Evolutionary conservation across 495 filamentous ascomycete species (phyloP), one percentile per base, ranked within the genome.

Genomic region (Lophiotrema nucula): DNA sequence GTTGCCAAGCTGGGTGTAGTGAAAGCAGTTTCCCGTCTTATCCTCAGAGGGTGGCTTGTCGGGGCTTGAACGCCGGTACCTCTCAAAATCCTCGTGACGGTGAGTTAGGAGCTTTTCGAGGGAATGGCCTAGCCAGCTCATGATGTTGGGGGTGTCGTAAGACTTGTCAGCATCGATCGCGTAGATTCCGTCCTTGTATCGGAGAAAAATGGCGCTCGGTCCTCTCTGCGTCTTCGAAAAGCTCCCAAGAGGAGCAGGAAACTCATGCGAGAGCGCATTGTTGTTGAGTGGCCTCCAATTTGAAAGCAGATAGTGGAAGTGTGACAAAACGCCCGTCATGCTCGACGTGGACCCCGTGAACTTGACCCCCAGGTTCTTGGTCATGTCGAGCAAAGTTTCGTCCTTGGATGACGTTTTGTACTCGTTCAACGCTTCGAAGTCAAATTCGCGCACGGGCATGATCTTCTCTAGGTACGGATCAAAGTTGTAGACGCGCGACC

Each of bases 161-260:
- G 96, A 83, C 74, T 97, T 99, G 72, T 97, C 93, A 0, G 91
- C 88, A 73, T 99, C 93, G 58, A 99, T 95, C n/a, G 95, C 92
- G 69, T 97, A 97, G 0, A 80, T 77, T 2, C 89, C 91, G 69
- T 92, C 80, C 64, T 88, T 91, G 72, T 84, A 91, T 39, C 88
- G 83, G 22, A 97, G 73, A 65, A 97, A 95, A 63, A 92, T 84
- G 15, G 91, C 89, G 13, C 83, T 78, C 1, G 93, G 90, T 1
- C 79, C 79, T 50, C 83, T 81, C 56, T 82, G 76, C 35, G 95
- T 75, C 15, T 75, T 74, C 4, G 90, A 95, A 70, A 92, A 96
- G 1, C 74, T 76, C n/a, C 69, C 61, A 23, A 78, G 70, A 6
- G 81, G 77, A 0, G 81, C 76, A 0, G 75, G 72, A 65, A 97